phyloP scores from a whole-genome alignment of 305 asterid species.

The Fraxinus greggii region DNA sequence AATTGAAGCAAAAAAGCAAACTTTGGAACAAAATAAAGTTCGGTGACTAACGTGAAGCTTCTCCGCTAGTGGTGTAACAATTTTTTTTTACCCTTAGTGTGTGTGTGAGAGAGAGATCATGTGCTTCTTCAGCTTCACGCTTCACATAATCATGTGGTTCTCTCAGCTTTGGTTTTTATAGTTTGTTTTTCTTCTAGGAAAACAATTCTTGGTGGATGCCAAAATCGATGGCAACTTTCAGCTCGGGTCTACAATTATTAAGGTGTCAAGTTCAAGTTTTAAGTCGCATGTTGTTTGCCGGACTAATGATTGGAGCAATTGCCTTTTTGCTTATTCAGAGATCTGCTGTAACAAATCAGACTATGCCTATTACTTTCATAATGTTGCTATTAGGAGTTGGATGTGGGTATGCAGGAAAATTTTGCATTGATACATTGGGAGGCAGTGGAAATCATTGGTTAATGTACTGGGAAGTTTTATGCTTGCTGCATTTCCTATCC shows the following conservation, averaged over 20 bases:
- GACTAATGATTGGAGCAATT: slow-evolving; percentile 50
- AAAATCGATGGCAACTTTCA: slow-evolving; percentile 50
- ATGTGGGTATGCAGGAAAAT: slow-evolving; percentile 72
- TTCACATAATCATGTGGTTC: neutral
- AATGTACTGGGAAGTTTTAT: slow-evolving; percentile 59
- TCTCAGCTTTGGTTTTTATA: neutral
- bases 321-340: slow-evolving; percentile 63
- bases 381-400: slow-evolving; percentile 57
- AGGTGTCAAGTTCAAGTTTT: slow-evolving; percentile 68
- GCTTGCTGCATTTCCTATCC: slow-evolving; percentile 64
- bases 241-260: slow-evolving; percentile 59
- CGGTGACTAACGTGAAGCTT: neutral
- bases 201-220: slow-evolving; percentile 87
- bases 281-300: slow-evolving; percentile 69
- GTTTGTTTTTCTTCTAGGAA: slow-evolving; percentile 41
- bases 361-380: slow-evolving; percentile 83
- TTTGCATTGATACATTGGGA: slow-evolving; percentile 78
- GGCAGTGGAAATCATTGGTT: slow-evolving; percentile 77
- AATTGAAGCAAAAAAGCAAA: neutral
- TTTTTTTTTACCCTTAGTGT: neutral
- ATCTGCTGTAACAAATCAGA: slow-evolving; percentile 55
- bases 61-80: neutral
- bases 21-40: neutral
- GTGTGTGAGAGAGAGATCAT: neutral
- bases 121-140: neutral